Conservation (phyloP, 164 flowering plant genomes). For the Sedum album region DNA sequence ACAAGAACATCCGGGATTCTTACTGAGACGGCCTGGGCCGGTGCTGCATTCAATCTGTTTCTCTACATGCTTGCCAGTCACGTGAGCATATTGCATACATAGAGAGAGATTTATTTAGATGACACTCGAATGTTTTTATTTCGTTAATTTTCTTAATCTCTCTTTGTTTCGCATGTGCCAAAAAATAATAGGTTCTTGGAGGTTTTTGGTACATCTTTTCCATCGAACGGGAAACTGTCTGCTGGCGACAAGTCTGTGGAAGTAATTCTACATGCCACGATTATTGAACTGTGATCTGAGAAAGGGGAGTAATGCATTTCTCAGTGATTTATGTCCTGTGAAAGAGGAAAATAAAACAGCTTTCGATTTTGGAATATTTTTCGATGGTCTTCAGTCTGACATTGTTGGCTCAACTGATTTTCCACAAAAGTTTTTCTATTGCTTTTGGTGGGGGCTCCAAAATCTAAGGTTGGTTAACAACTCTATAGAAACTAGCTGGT, state of each 20-base stretch:
- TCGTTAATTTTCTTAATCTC: neutral
- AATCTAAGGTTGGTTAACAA: neutral
- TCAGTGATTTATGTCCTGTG: neutral
- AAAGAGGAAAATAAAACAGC: constrained; percentile 3
- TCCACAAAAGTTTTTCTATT: constrained; percentile 1
- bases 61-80: constrained; percentile 26
- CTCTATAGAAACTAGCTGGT: too few relatives aligned
- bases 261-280: neutral
- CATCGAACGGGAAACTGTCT: constrained; percentile 51
- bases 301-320: constrained; percentile 3
- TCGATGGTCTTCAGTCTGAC: neutral
- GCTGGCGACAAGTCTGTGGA: constrained; percentile 59
- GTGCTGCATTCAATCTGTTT: constrained; percentile 16
- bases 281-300: neutral
- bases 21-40: constrained; percentile 17
- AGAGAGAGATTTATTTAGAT: neutral
- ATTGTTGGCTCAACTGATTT: neutral
- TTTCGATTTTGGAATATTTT: neutral
- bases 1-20: constrained; percentile 23
- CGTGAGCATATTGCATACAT: constrained; percentile 18
- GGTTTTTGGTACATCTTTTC: constrained; percentile 82
- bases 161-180: neutral
- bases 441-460: constrained; percentile 5
- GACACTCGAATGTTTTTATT: neutral
- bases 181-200: constrained; percentile 56